Percentiles rank a stretch among this genome's conserved stretches.
phyloP scores from a whole-genome alignment of 495 filamentous ascomycete genomes.

The Aspergillus sparsus region DNA sequence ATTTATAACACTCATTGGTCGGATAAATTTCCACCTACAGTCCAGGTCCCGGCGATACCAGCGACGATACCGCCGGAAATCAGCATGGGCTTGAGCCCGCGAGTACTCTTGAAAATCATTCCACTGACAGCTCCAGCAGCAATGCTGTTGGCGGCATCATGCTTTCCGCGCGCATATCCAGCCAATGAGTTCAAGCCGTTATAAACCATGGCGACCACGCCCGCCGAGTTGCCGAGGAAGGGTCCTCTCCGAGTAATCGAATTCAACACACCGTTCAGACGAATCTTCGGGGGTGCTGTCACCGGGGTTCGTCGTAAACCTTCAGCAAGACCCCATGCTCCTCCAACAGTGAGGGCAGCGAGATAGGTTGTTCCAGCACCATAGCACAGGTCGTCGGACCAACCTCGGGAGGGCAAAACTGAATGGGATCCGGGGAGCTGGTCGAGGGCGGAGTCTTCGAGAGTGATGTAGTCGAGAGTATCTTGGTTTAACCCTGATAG shows the following conservation, averaged over 20 bases:
- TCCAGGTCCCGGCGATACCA: constrained; percentile 80
- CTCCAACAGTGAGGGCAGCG: constrained; percentile 78
- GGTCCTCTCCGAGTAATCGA: constrained; percentile 88
- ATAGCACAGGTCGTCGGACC: constrained; percentile 97
- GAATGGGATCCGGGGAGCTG: constrained; percentile 84
- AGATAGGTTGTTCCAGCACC: constrained; percentile 94
- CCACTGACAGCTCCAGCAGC: constrained; percentile 82
- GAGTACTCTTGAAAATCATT: constrained; percentile 93
- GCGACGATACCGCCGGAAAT: constrained; percentile 89
- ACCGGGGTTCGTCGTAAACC: constrained; percentile 72
- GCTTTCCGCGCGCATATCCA: constrained; percentile 82
- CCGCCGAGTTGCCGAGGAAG: constrained; percentile 95
- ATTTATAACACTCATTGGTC: constrained; percentile 7
- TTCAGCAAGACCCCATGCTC: constrained; percentile 87
- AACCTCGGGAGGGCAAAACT: constrained; percentile 89
- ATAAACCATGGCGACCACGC: constrained; percentile 92
- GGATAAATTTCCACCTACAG: constrained; percentile 58
- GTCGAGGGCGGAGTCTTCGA: constrained; percentile 89
- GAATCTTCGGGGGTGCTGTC: constrained; percentile 81
- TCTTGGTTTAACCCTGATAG: constrained; percentile 90
- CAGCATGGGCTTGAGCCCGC: constrained; percentile 85
- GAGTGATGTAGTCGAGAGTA: constrained; percentile 85
- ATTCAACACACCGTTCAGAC: constrained; percentile 91
- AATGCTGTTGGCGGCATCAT: constrained; percentile 87
- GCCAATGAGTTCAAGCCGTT: constrained; percentile 92